Evolutionary conservation across 805 yeast species (phyloP), one percentile per base, ranked within the genome.

Genomic region (Spathaspora sp.): DNA sequence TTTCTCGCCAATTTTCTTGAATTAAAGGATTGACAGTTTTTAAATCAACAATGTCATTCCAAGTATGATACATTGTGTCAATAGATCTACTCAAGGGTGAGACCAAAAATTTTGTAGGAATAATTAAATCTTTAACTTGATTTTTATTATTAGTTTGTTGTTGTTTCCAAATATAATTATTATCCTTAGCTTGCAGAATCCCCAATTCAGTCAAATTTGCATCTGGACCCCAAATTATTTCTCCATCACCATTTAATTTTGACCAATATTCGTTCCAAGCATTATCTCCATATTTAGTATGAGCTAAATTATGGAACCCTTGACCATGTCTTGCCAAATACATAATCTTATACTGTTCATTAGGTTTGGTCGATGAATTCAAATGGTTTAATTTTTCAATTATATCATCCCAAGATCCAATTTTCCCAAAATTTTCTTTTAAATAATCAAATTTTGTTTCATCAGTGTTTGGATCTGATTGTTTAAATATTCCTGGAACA

Each of bases 261-360:
- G 76, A 68, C 79, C 81, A 79, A 54, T 74, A 60, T 44, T 67
- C 68, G 51, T 77, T 72, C 82, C 82, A 78, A 12, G 58, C 72
- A 35, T 67, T 61, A 35, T 72, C 68, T 14, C 82, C 83, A 57
- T 79, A 79, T 48, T 65, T 67, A 16, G 66, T 48, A 56, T 77
- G 76, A 26, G 79, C 81, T 50, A 68, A 60, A 57, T 80, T 80
- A 58, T 80, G 84, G 58, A 58, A 78, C 1, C 83, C 84, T 55
- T 80, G 80, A 4, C 83, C 83, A 54, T 80, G 84, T 48, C 84
- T 70, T 5, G 79, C 82, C 35, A 78, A 65, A 52, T 73, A 73
- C 40, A 80, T 61, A 10, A 80, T 57, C 60, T 79, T 80, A 62
- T 78, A 80, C 6, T 53, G 50, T n/a, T 58, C 69, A 49, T 68